Evolutionary conservation across 495 filamentous ascomycete genomes (phyloP), one percentile per base, ranked within the genome.

Genomic region (Trypethelium eluteriae): DNA sequence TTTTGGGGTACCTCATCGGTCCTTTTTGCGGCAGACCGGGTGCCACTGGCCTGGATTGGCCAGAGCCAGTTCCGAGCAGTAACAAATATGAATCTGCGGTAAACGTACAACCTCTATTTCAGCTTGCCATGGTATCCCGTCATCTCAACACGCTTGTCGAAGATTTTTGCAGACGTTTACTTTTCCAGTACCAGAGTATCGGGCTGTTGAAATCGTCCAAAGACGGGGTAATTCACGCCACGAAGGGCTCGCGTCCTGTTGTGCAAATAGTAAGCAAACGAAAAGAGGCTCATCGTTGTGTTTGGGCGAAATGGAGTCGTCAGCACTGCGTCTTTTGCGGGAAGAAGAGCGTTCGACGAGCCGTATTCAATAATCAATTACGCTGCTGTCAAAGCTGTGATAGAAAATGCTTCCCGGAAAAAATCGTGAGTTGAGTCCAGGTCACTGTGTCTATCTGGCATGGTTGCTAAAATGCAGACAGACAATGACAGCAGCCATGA

Each of bases 301-400:
- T 18, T 36, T 59, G 53, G 53, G 5, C 1, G 53, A 34, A 35
- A 14, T 59, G 53, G 53, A 36, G 25, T 14, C 18, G 4, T 9
- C 53, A 32, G 6, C 53, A 59, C 14, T 59, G 53, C 18, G 53
- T 32, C 5, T 59, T 59, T 14, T 59, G 53, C 36, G n/a, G 25
- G 18, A 35, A 9, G 2, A 59, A 11, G 32, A 59, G 11, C 11
- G 32, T 35, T 34, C 53, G 53, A 36, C 4, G 53, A 36, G 53
- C 53, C 3, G 36, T 59, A n/a, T 59, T 59, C 32, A 59, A 59
- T 18, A 36, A 59, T 59, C n/a, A 59, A 35, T 3, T 59, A 34
- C 32, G 11, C 3, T 59, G 53, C 53, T 59, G 53, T 36, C 10
- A 34, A 36, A 34, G 36, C 7, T 59, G 53, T 14, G 53, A 59